phyloP scores from a whole-genome alignment of 2,329 filamentous ascomycete genomes.

The Colletotrichum higginsianum region DNA sequence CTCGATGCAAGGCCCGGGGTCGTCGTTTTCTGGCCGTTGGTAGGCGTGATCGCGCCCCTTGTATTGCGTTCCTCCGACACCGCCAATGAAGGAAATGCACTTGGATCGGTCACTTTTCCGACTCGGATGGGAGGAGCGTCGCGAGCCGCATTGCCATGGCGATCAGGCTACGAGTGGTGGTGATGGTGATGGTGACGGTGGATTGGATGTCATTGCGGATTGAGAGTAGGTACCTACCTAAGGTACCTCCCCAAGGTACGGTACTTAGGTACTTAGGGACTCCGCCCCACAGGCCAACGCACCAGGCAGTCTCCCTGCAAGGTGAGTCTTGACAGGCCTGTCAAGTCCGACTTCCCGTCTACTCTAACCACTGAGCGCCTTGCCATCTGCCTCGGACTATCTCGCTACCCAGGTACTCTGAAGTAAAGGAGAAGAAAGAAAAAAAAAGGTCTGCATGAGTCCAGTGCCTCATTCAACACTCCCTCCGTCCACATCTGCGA shows the following conservation, averaged over 20 bases:
- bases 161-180: constrained; percentile 21
- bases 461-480: no score
- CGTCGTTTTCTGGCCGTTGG: constrained; percentile 1
- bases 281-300: constrained; percentile 16
- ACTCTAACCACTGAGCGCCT: not conserved
- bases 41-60: constrained; percentile 13
- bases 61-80: constrained; percentile 1
- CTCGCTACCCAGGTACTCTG: not conserved
- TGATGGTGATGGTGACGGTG: not conserved
- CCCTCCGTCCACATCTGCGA: not conserved
- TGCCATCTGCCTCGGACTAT: not conserved
- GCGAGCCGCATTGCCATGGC: constrained; percentile 33
- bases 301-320: constrained; percentile 15
- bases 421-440: no score
- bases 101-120: constrained; percentile 34
- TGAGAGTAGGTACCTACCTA: not conserved
- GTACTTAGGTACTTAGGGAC: not conserved
- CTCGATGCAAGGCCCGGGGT: constrained; percentile 13
- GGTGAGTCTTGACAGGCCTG: constrained; percentile 10
- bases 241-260: no score
- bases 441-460: no score
- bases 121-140: constrained; percentile 28
- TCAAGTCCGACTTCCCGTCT: constrained; percentile 8
- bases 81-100: constrained; percentile 22
- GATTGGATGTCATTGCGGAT: constrained; percentile 11